phyloP scores from a whole-genome alignment of 2,329 filamentous ascomycete genomes.

The Cladosporium sp. region DNA sequence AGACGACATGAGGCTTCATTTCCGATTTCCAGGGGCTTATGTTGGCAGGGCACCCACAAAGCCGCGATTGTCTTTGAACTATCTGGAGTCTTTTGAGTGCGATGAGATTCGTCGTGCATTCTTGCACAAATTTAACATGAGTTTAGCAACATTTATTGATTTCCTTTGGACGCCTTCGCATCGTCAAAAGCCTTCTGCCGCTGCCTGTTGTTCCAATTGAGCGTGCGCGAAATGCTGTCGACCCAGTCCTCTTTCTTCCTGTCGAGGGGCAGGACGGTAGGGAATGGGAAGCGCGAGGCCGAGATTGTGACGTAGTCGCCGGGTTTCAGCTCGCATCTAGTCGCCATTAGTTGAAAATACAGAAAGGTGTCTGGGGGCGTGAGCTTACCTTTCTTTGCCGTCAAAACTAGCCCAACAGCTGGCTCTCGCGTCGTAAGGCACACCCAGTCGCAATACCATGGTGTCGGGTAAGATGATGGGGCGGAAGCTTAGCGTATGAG shows the following conservation, averaged over 20 bases:
- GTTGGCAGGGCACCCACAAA: too few species aligned
- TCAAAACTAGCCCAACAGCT: conserved; percentile 98
- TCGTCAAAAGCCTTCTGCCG: conserved; percentile 63
- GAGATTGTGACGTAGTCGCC: conserved; percentile 85
- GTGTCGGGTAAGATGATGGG: conserved; percentile 97
- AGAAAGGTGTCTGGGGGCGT: too few species aligned
- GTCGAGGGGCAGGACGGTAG: conserved; percentile 67
- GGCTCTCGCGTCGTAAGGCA: conserved; percentile 89
- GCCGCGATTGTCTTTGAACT: too few species aligned
- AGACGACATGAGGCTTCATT: too few species aligned
- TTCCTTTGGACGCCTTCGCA: conserved; percentile 7
- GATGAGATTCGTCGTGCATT: too few species aligned
- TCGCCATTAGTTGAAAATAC: background rate
- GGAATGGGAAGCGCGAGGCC: conserved; percentile 76
- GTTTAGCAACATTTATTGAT: too few species aligned
- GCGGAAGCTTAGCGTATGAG: conserved; percentile 90
- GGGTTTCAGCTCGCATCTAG: conserved; percentile 57
- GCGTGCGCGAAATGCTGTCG: conserved; percentile 71
- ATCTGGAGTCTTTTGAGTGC: too few species aligned
- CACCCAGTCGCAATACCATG: conserved; percentile 85
- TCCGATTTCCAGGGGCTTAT: too few species aligned
- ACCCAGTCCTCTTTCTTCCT: conserved; percentile 74
- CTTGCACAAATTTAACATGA: too few species aligned
- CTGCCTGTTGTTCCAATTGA: conserved; percentile 78
- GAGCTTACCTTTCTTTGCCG: conserved; percentile 65